A percentile compares a stretch with the other conserved stretches of the same genome.
phyloP scores from a whole-genome alignment of 176 grass and related monocot genomes.

The Coix lacrymajobi region DNA sequence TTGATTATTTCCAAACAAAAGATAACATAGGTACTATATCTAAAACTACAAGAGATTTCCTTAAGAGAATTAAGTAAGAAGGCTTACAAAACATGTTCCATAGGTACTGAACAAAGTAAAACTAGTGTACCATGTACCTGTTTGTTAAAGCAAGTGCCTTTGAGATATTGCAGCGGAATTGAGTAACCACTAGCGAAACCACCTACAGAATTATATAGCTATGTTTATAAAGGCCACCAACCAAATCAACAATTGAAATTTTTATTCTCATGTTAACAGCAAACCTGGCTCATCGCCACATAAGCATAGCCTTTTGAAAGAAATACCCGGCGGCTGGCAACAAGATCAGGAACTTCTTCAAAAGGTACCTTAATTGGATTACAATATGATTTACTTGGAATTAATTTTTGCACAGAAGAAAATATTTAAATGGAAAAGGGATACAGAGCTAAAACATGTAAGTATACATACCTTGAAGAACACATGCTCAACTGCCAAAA shows the following conservation, averaged over 20 bases:
- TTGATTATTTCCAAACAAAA: conserved; percentile 7
- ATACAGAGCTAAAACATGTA: conserved; percentile 17
- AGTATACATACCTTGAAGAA: conserved; percentile 69
- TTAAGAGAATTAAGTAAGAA: background rate
- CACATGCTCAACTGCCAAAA: conserved; percentile 78
- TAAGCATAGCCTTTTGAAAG: conserved; percentile 93
- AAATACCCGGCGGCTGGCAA: conserved; percentile 67
- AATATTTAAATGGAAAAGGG: background rate
- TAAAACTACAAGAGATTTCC: background rate
- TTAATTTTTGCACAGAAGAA: background rate
- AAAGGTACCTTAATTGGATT: conserved; percentile 71
- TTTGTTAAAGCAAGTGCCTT: conserved; percentile 93
- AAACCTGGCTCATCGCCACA: conserved; percentile 92
- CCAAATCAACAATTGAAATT: conserved; percentile 7
- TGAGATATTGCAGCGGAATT: conserved; percentile 90
- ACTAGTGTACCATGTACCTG: conserved; percentile 43
- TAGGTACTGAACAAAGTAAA: background rate
- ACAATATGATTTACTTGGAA: conserved; percentile 2
- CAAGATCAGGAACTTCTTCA: conserved; percentile 92
- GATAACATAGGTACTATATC: background rate
- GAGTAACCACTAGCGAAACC: conserved; percentile 85
- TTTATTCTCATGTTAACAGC: conserved; percentile 12
- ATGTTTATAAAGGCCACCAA: conserved; percentile 5
- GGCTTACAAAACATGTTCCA: background rate
- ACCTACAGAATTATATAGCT: conserved; percentile 51